Evolutionary conservation across 495 filamentous ascomycete species (phyloP).

Genomic region (Penicillium nucicola): DNA sequence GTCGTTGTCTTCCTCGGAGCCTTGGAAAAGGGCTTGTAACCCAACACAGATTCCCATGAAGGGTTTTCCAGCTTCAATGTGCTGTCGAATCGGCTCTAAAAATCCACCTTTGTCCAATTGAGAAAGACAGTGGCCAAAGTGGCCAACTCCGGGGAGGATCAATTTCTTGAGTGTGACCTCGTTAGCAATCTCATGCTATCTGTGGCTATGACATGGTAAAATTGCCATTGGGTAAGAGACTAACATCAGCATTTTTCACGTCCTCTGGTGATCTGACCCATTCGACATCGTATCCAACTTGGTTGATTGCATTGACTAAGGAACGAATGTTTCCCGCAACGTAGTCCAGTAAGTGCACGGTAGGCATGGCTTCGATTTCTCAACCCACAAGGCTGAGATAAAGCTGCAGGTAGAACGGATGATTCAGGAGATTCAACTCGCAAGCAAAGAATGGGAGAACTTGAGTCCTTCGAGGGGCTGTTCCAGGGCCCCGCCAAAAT

Average conservation of each 20-base stretch:
- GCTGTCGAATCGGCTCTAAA: conserved; percentile 69
- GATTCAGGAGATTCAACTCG: background rate
- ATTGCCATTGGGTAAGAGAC: conserved; percentile 11
- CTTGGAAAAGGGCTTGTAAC: conserved; percentile 82
- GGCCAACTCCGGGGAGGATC: conserved; percentile 92
- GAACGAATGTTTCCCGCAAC: conserved; percentile 89
- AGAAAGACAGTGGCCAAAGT: conserved; percentile 92
- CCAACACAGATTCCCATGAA: conserved; percentile 99
- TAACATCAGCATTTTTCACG: conserved; percentile 77
- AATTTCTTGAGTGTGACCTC: conserved; percentile 55
- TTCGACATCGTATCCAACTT: conserved; percentile 85
- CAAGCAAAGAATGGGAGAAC: background rate
- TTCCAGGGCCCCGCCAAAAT: conserved; percentile 21
- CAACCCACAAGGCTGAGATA: background rate
- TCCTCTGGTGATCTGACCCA: conserved; percentile 87
- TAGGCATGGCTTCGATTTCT: conserved; percentile 61
- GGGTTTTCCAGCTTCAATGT: conserved; percentile 83
- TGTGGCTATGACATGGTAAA: background rate
- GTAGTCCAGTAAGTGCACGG: conserved; percentile 86
- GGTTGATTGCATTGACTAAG: conserved; percentile 95
- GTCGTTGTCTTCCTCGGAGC: conserved; percentile 71
- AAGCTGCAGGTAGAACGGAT: background rate
- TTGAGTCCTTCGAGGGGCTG: background rate
- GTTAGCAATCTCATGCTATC: conserved; percentile 14
- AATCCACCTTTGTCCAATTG: conserved; percentile 79